These are phyloP conservation scores for Vicia villosa DNA, from an alignment of 306 rosid genomes.

Conservation along the genomic window DNA sequence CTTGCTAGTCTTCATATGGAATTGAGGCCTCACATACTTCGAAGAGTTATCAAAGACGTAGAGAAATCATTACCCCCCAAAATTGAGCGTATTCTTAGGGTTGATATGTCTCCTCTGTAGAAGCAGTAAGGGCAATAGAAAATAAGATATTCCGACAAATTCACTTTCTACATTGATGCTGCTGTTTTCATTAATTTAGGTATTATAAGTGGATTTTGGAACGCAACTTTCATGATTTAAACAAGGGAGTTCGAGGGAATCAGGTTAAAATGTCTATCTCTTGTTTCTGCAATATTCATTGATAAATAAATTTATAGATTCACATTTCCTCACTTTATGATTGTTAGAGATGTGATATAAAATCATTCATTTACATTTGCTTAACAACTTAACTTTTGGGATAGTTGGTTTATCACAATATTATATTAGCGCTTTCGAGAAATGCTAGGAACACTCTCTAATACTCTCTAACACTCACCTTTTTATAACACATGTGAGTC, in stretches of 20 bases:
- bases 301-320: not conserved
- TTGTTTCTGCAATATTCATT: not conserved
- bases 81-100: conserved; percentile 96
- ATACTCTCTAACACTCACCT: too few species aligned
- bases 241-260: conserved; percentile 99
- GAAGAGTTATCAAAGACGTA: conserved; percentile 98
- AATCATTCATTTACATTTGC: too few species aligned
- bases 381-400: not conserved
- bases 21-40: conserved; percentile 95
- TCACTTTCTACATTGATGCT: conserved; percentile 32
- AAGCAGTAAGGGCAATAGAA: conserved; percentile 67
- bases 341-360: too few species aligned
- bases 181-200: conserved; percentile 51
- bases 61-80: conserved; percentile 99
- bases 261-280: conserved; percentile 62
- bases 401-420: not conserved
- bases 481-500: too few species aligned
- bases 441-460: too few species aligned
- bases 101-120: conserved; percentile 99
- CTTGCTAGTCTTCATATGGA: conserved; percentile 99
- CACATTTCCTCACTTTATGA: not conserved
- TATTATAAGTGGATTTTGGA: conserved; percentile 99
- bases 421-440: too few species aligned
- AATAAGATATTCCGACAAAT: conserved; percentile 8
- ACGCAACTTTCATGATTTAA: conserved; percentile 94